Evolutionary conservation across 306 rosid species (phyloP), one percentile per base, ranked within the genome.

Genomic region (Cucurbita moschata): DNA sequence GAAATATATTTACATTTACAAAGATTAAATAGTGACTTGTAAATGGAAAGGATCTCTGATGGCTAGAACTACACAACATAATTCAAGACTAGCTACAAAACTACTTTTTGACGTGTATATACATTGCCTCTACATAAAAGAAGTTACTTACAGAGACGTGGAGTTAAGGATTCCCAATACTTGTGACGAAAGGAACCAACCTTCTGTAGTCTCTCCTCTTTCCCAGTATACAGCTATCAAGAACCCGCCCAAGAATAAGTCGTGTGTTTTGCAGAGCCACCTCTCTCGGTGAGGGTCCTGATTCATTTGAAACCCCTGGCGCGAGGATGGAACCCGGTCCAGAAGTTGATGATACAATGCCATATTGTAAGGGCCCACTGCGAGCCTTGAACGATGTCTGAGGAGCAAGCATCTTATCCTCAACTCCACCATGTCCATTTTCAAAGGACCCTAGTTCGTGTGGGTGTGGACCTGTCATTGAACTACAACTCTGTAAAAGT

Each of bases 321-420:
- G 77, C 80, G 15, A 78, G 72, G 14, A 78, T 69, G 26, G 85
- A 71, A 77, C 81, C 76, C 7, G 82, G 53, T 38, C 81, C 82
- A 21, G 77, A 70, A 9, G 81, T 87, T 14, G 90, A 81, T 14
- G 90, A 81, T 65, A 91, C 85, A 55, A 86, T 66, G 61, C 89
- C 76, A 77, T 86, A 89, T 52, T 95, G 99, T 65, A 95, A 78
- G 10, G 96, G 97, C 38, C 99, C 99, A 72, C 99, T 95, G 55
- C 99, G 96, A 56, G 92, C 97, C 83, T 91, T 95, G 75, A 95
- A 95, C 6, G 97, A 91, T 72, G 88, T 82, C 81, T 91, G 99
- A 54, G 96, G 83, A 55, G 85, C 96, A 76, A 91, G 91, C 10
- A 83, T 79, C 88, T 88, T 94, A 5, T 91, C 99, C 47, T 90